A percentile compares a stretch with the other conserved stretches of the same genome.
These are phyloP conservation scores for Xylaria sp. DNA, from an alignment of 2,329 filamentous ascomycete genomes.

Conservation along the genomic window DNA sequence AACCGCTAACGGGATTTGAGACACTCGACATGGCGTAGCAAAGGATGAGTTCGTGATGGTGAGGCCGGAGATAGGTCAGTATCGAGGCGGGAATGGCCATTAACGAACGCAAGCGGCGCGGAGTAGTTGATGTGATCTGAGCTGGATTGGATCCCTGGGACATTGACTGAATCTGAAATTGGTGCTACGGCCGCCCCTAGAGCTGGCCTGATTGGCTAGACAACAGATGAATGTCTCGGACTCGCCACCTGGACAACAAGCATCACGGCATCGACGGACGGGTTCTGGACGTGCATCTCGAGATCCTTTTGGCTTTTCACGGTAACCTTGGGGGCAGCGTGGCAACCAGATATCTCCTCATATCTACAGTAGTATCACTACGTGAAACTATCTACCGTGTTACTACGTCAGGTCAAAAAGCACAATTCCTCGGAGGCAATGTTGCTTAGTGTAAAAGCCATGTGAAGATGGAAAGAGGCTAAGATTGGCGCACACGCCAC, in stretches of 20 bases:
- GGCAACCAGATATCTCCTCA: not conserved
- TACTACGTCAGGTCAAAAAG: conserved; percentile 11
- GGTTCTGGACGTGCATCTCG: not conserved
- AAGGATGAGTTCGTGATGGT: conserved; percentile 9
- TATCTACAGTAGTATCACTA: not conserved
- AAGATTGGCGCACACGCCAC: conserved; percentile 16
- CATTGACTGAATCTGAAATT: conserved; percentile 5
- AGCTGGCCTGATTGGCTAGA: conserved; percentile 28
- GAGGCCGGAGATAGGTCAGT: not conserved
- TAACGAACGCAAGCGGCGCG: not conserved
- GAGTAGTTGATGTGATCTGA: conserved; percentile 8
- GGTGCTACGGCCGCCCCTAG: conserved; percentile 15
- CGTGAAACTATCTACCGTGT: not conserved
- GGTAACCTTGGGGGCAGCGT: not conserved
- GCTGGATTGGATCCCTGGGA: conserved; percentile 17
- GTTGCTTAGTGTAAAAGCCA: conserved; percentile 14
- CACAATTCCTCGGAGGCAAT: not conserved
- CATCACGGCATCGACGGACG: conserved; percentile 21
- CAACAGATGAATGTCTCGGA: conserved; percentile 38
- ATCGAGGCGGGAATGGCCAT: not conserved
- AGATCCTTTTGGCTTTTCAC: conserved; percentile 13
- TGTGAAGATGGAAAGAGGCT: conserved; percentile 4
- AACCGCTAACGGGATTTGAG: not conserved
- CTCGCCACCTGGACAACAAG: conserved; percentile 33
- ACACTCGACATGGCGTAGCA: conserved; percentile 10